Evolutionary conservation across 108 stramenopile species (phyloP).

Genomic region (Skeletonema menzelii): DNA sequence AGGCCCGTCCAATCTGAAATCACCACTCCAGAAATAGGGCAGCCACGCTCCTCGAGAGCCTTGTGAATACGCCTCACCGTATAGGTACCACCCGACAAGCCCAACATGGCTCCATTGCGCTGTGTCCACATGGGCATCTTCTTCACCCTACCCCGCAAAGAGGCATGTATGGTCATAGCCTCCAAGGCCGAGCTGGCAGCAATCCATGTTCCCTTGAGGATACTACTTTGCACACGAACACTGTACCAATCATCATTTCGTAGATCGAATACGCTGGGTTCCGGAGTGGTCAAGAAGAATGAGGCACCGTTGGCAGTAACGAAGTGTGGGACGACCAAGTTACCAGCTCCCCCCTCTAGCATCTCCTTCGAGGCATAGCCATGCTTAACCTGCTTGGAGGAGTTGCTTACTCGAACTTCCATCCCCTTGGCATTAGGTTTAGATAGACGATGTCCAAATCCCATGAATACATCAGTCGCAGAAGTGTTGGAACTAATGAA

Average conservation of each 20-base stretch:
- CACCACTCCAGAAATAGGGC: conserved; percentile 44
- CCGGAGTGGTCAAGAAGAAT: conserved; percentile 34
- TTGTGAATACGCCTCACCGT: conserved; percentile 19
- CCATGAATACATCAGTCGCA: conserved; percentile 43
- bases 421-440: conserved; percentile 37
- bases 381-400: conserved; percentile 2
- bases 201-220: conserved; percentile 20
- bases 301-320: conserved; percentile 34
- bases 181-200: conserved; percentile 22
- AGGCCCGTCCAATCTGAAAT: conserved; percentile 58
- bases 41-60: conserved; percentile 1
- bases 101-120: conserved; percentile 45
- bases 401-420: conserved; percentile 39
- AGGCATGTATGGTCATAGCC: conserved; percentile 39
- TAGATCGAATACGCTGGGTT: conserved; percentile 48
- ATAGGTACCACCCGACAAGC: conserved; percentile 49
- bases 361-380: conserved; percentile 20
- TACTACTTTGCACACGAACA: conserved; percentile 31
- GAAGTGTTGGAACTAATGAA: conserved; percentile 6
- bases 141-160: conserved; percentile 29
- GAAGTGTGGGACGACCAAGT: conserved; percentile 43
- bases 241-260: conserved; percentile 25
- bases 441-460: conserved; percentile 46
- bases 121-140: conserved; percentile 53
- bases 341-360: conserved; percentile 1